Conservation (phyloP, 2,329 filamentous ascomycete species). For the Alternaria brassicae region DNA sequence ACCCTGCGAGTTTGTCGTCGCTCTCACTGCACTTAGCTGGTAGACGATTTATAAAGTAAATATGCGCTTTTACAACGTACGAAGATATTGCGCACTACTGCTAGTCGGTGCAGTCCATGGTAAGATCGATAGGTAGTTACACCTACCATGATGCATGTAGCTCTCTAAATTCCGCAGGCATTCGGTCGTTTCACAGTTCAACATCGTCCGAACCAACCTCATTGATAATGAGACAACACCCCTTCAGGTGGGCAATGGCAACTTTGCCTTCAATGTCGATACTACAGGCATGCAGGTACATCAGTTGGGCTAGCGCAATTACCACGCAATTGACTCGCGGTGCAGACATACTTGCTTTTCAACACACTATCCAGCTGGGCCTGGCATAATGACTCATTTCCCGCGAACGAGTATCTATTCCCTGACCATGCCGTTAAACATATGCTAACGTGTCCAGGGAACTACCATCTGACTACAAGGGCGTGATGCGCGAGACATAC, state of each 20-base stretch:
- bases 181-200: slow-evolving; percentile 29
- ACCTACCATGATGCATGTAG: background rate
- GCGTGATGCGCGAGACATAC: slow-evolving; percentile 52
- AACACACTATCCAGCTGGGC: slow-evolving; percentile 53
- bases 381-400: slow-evolving; percentile 55
- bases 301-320: background rate
- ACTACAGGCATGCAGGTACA: slow-evolving; percentile 54
- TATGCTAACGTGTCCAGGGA: slow-evolving; percentile 17
- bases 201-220: slow-evolving; percentile 25
- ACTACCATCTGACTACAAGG: slow-evolving; percentile 35
- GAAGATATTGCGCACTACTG: background rate
- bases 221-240: slow-evolving; percentile 56
- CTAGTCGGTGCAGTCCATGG: background rate
- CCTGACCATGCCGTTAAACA: slow-evolving; percentile 22
- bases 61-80: background rate
- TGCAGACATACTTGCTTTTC: slow-evolving; percentile 49
- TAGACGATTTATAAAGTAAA: background rate
- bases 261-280: slow-evolving; percentile 57
- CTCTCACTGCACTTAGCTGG: background rate
- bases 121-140: slow-evolving; percentile 24
- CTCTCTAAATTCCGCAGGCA: slow-evolving; percentile 12
- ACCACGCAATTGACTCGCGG: background rate
- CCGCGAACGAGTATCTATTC: slow-evolving; percentile 39
- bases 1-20: background rate
- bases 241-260: slow-evolving; percentile 57